A percentile compares a stretch with the other conserved stretches of the same genome.
These are phyloP conservation scores for Sutorius australiensis DNA, from an alignment of 768 basidiomycete genomes.

Conservation along the genomic window DNA sequence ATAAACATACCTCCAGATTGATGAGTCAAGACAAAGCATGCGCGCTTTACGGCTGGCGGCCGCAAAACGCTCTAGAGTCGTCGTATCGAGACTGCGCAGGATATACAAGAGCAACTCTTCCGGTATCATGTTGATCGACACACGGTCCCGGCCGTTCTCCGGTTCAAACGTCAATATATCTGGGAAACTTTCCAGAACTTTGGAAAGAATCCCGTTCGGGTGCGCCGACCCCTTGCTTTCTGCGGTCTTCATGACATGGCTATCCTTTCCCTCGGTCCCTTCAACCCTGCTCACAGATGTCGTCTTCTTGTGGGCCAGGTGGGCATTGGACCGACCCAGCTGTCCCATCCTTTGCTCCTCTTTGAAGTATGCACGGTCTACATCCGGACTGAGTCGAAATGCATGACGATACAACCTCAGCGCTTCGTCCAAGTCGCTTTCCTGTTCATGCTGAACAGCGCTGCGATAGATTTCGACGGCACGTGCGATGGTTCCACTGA, in stretches of 20 bases:
- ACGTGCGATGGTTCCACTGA: conserved; percentile 36
- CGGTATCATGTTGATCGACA: conserved; percentile 59
- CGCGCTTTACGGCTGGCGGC: conserved; percentile 70
- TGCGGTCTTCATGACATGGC: conserved; percentile 64
- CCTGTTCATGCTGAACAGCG: conserved; percentile 73
- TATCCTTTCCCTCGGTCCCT: conserved; percentile 61
- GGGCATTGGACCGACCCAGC: neutral
- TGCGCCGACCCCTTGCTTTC: conserved; percentile 24
- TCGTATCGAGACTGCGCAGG: conserved; percentile 61
- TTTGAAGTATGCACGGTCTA: conserved; percentile 66
- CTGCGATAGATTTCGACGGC: conserved; percentile 66
- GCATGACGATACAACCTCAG: conserved; percentile 73
- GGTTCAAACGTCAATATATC: conserved; percentile 55
- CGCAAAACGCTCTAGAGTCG: conserved; percentile 75
- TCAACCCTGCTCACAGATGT: conserved; percentile 72
- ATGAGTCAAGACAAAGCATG: conserved; percentile 61
- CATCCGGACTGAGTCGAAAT: conserved; percentile 71
- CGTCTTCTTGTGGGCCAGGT: conserved; percentile 64
- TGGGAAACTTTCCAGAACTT: conserved; percentile 49
- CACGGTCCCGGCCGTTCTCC: conserved; percentile 58
- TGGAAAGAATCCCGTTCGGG: conserved; percentile 43
- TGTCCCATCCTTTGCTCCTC: conserved; percentile 41
- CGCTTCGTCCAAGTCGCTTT: conserved; percentile 72
- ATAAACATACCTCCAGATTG: conserved; percentile 67
- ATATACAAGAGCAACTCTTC: conserved; percentile 72